Evolutionary conservation across 2,329 filamentous ascomycete species (phyloP), one percentile per base, ranked within the genome.

Genomic region (Sarocladium brachiariae): DNA sequence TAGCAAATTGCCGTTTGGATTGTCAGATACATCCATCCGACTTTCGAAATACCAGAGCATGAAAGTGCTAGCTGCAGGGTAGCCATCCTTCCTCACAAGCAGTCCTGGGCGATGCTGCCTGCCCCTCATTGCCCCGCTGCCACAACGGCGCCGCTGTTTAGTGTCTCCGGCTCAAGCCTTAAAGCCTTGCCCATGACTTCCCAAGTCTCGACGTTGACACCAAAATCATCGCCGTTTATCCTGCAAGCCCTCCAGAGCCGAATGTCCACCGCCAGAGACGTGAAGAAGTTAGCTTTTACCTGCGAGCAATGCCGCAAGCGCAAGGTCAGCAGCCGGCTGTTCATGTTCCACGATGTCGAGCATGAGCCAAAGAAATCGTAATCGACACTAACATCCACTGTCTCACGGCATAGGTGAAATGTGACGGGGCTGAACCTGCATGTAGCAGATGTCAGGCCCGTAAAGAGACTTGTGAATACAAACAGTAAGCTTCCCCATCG

Each of bases 301-400:
- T 81, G 77, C 61, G 77, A 81, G 63, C 74, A 74, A 27, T 81
- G 77, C 61, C 76, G 77, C 54, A 73, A 77, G 60, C 76, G 77
- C 61, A 81, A 80, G 72, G 77, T 80, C 60, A 53, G 61, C 43
- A 19, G n/a, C 7, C 21, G 21, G 14, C 25, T 33, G 7, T 9
- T 25, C 43, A 23, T n/a, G n/a, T 18, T 37, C 5, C 9, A n/a
- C n/a, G n/a, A n/a, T n/a, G n/a, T n/a, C n/a, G n/a, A n/a, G n/a
- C n/a, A n/a, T n/a, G n/a, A n/a, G 19, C 19, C 23, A 43, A 24
- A 19, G 4, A 21, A 9, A 8, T 3, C 21, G 39, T 10, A 14
- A 25, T 27, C 23, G 39, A 43, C 39, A 43, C 39, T 43, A 43
- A 43, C 39, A 16, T 39, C 18, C 39, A 25, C n/a, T 43, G 23